These are phyloP conservation scores for Benincasa hispida DNA, from an alignment of 306 rosid species.

Conservation along the genomic window DNA sequence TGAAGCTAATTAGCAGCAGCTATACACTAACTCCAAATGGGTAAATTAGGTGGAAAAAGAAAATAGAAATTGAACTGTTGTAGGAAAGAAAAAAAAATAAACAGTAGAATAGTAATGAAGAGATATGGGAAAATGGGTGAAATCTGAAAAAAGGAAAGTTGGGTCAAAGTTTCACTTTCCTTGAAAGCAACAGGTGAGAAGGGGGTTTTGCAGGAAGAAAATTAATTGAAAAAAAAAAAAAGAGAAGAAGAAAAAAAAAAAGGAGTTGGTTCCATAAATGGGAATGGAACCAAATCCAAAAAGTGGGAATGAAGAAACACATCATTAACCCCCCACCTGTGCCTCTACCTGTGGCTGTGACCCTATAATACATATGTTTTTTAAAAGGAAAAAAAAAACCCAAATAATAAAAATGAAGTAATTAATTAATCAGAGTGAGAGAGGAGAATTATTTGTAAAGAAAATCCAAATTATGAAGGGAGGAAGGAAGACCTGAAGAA, in stretches of 20 bases:
- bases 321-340: slow-evolving; percentile 14
- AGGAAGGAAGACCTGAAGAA: slow-evolving; percentile 94
- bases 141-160: slow-evolving; percentile 4
- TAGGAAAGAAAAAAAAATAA: neutral
- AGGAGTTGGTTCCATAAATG: slow-evolving; percentile 55
- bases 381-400: no score
- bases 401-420: no score
- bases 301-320: slow-evolving; percentile 32
- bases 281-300: slow-evolving; percentile 53
- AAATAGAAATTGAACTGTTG: no score
- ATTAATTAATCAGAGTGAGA: no score
- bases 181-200: slow-evolving; percentile 79
- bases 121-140: neutral
- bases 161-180: slow-evolving; percentile 77
- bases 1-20: neutral
- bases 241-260: no score
- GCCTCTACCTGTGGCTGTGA: neutral
- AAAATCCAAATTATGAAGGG: no score
- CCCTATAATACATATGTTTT: neutral
- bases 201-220: slow-evolving; percentile 40
- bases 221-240: neutral
- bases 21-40: neutral
- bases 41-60: neutral
- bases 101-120: neutral
- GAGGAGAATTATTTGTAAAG: no score